Conservation (phyloP, 306 rosid species). For the Trichosanthes cucumerina region DNA sequence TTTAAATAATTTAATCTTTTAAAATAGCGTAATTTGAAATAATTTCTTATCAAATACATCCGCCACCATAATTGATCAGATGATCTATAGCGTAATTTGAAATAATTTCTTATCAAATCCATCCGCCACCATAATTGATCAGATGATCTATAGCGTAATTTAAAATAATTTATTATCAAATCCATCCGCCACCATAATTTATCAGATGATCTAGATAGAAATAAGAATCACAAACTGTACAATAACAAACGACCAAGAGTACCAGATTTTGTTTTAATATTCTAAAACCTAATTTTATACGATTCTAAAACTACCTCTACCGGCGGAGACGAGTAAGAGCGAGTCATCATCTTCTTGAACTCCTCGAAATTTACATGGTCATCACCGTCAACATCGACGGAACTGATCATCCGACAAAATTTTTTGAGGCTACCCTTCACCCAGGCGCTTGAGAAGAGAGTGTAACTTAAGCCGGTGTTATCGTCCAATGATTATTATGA, state of each 20-base stretch:
- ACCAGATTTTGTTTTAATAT: too few species aligned
- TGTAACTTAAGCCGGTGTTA: constrained; percentile 78
- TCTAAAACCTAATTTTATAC: background rate
- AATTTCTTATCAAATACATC: too few species aligned
- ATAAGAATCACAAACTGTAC: background rate
- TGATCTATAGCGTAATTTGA: too few species aligned
- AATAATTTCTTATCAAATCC: too few species aligned
- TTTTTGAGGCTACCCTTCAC: constrained; percentile 65
- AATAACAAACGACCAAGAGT: background rate
- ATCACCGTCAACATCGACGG: constrained; percentile 84
- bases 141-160: too few species aligned
- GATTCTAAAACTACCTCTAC: background rate
- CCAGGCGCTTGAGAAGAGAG: constrained; percentile 49
- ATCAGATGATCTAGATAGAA: background rate
- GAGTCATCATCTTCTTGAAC: constrained; percentile 93
- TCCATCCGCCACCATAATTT: too few species aligned
- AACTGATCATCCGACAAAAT: constrained; percentile 60
- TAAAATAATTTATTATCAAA: too few species aligned
- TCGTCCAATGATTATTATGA: too few species aligned
- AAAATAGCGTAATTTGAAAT: too few species aligned
- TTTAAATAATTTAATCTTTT: too few species aligned
- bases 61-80: too few species aligned
- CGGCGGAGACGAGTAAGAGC: constrained; percentile 2
- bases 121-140: too few species aligned
- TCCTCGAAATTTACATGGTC: constrained; percentile 81